Evolutionary conservation across 2,329 filamentous ascomycete genomes (phyloP).

Genomic region (Pyricularia sp.): DNA sequence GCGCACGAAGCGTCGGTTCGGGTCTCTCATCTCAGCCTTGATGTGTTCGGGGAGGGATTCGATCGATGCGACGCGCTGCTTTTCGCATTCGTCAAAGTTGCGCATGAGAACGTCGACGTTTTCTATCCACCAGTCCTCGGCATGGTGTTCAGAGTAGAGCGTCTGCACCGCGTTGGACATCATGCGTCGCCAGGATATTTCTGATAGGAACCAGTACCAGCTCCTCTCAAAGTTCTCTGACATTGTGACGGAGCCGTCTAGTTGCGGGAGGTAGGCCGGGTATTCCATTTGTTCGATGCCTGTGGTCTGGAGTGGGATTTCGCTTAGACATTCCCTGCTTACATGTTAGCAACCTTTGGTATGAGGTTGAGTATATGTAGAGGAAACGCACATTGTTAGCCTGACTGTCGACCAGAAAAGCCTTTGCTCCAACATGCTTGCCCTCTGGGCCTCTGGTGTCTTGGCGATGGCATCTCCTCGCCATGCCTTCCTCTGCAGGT

Average conservation of each 20-base stretch:
- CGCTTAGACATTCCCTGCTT: not conserved
- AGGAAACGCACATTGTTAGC: not conserved
- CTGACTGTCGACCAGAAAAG: not conserved
- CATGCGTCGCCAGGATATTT: not conserved
- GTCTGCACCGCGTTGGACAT: not conserved
- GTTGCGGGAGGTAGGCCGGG: not conserved
- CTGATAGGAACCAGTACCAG: not conserved
- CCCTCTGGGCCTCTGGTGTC: not conserved
- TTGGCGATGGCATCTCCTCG: not conserved
- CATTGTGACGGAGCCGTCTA: not conserved
- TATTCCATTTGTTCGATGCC: not conserved
- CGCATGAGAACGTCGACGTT: not conserved
- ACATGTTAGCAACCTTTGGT: not conserved
- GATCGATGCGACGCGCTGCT: not conserved
- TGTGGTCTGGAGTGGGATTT: not conserved
- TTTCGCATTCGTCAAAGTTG: not conserved
- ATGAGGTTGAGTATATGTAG: not conserved
- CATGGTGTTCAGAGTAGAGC: not conserved
- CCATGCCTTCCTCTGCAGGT: not conserved
- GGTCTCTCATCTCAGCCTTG: not conserved
- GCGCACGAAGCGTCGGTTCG: not conserved
- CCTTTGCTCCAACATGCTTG: not conserved
- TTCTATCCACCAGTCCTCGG: not conserved
- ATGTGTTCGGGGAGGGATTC: not conserved
- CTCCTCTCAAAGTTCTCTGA: not conserved